phyloP scores from a whole-genome alignment of 1,139 yeast species.

The Suhomyces ambrosiae region DNA sequence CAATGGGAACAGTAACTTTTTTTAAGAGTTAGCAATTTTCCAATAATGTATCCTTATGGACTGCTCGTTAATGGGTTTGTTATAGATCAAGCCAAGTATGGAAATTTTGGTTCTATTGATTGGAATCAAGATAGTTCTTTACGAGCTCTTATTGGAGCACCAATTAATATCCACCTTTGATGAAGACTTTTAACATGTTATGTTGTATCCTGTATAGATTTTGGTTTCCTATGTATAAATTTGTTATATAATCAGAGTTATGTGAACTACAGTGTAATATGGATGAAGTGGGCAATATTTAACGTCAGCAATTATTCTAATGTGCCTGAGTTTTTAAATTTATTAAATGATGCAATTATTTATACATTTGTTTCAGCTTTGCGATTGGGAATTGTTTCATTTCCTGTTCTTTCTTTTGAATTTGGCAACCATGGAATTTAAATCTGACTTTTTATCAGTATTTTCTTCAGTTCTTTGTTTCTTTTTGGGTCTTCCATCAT shows the following conservation, averaged over 20 bases:
- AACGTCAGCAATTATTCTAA: too few relatives aligned
- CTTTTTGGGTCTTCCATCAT: slow-evolving; percentile 16
- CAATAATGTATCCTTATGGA: background rate
- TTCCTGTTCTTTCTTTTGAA: slow-evolving; percentile 22
- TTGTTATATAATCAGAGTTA: background rate
- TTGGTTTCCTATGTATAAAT: background rate
- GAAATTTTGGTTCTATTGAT: slow-evolving; percentile 5
- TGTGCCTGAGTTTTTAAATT: too few relatives aligned
- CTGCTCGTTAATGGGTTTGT: slow-evolving; percentile 3
- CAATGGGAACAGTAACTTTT: slow-evolving; percentile 8
- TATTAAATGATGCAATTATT: too few relatives aligned
- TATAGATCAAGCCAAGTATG: slow-evolving; percentile 5
- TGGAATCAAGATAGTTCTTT: slow-evolving; percentile 5
- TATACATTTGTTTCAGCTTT: too few relatives aligned
- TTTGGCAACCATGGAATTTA: slow-evolving; percentile 29
- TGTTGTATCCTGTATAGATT: background rate
- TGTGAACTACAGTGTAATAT: too few relatives aligned
- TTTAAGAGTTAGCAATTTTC: background rate
- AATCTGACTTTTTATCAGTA: slow-evolving; percentile 12
- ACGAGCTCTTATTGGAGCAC: background rate
- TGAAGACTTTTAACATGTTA: background rate
- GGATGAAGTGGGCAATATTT: too few relatives aligned
- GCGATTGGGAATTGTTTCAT: slow-evolving; percentile 1
- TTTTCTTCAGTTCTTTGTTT: slow-evolving; percentile 15
- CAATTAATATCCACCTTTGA: background rate